Base-by-base conservation (phyloP, 129 eudicot species). In the Apium graveolens region DNA sequence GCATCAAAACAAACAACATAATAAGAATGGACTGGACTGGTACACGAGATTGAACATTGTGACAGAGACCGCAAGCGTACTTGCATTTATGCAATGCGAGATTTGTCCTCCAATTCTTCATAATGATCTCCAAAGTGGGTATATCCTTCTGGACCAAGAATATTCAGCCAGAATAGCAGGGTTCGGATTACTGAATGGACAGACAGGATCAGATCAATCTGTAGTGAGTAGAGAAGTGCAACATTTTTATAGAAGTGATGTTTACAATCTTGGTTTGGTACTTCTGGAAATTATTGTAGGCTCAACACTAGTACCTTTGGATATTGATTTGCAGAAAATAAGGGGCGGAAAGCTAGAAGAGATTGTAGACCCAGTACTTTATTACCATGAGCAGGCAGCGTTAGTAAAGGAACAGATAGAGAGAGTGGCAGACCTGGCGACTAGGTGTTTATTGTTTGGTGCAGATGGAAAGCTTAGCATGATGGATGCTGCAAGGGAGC, bases 301-400 rank as follows among this genome's bases (percentile, higher is more conserved):
- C 17, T 72, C 86, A 62, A 21, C 76, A 21, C 81, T 73, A 51
- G 71, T 65, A 14, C 60, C 87, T 0, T 63, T 31, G 55, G 86
- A 88, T 73, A 45, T 78, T 35, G 91, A 88, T 46, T 71, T 93
- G 76, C 85, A 88, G 80, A 93, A 93, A 81, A 91, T 91, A 0
- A 91, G 88, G 78, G 87, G 82, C 0, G 98, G 98, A 69, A 89
- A 89, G 79, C 74, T 91, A 63, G 97, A 93, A 81, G 98, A 93
- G 90, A 87, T 93, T 39, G 86, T 93, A 51, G 98, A 93, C 38
- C 97, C 97, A 0, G 78, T 81, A 51, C 80, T 93, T n/a, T 91
- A 91, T 82, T 91, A 83, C 83, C 97, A 91, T 66, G 97, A 93
- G 85, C 97, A 91, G 80, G 90, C 91, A n/a, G 73, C 45, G 14